Conservation (phyloP, 75 land plant species). For the Isoetes taiwanensis region DNA sequence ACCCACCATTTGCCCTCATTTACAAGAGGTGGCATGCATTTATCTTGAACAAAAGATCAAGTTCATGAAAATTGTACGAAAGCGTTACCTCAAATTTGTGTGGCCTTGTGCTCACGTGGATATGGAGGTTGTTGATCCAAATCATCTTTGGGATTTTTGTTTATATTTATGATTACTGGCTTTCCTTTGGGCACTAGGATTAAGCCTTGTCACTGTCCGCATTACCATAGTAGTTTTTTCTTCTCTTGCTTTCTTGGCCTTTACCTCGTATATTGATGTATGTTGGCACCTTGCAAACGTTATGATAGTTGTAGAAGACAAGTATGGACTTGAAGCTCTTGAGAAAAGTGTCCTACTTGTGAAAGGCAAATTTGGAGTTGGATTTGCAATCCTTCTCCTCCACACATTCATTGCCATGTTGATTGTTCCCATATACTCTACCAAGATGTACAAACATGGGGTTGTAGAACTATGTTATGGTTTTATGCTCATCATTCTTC, state of each 20-base stretch:
- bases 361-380: slow-evolving; percentile 42
- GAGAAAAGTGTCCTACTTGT: slow-evolving; percentile 53
- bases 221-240: no score
- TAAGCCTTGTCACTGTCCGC: no score
- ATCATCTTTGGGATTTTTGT: no score
- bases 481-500: slow-evolving; percentile 28
- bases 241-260: no score
- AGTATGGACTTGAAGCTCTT: slow-evolving; percentile 60
- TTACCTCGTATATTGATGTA: slow-evolving; percentile 40
- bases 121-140: slow-evolving; percentile 53
- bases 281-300: slow-evolving; percentile 92
- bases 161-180: no score
- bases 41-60: slow-evolving; percentile 65
- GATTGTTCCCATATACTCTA: slow-evolving; percentile 10
- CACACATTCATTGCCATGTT: slow-evolving; percentile 24
- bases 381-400: slow-evolving; percentile 28
- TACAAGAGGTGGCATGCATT: slow-evolving; percentile 86
- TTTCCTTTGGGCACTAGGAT: no score
- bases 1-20: slow-evolving; percentile 81
- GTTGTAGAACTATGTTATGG: no score
- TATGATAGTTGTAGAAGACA: slow-evolving; percentile 69
- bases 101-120: slow-evolving; percentile 64
- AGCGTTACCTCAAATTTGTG: slow-evolving; percentile 64
- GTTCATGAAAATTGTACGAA: slow-evolving; percentile 35
- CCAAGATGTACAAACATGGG: no score